Base-by-base conservation (phyloP, 2,329 filamentous ascomycete species). In the Neoscytalidium dimidiatum region DNA sequence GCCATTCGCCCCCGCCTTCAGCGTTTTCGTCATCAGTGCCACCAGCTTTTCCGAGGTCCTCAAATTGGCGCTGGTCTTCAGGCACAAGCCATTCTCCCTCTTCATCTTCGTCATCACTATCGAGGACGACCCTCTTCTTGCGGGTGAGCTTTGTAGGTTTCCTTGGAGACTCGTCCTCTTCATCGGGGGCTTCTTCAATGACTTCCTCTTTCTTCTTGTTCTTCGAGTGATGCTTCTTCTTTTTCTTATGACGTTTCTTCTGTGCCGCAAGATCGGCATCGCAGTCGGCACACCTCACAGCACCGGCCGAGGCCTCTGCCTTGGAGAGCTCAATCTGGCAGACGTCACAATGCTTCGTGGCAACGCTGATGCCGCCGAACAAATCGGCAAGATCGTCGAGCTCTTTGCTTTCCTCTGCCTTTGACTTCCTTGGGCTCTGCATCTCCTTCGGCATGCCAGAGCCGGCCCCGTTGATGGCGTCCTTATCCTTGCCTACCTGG, bases 1-100 rank as follows among this genome's bases (percentile, higher is more conserved):
- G 83, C 75, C 87, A 92, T 64, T 96, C 91, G 23, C 92, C 94
- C 3, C 90, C 92, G 1, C 92, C 92, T 74, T 96, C 94, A 2
- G 90, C 92, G 73, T 97, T 87, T 75, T 96, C 92, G 68, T 96
- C 92, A 61, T 92, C 90, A n/a, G 87, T 86, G 3, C 91, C 92
- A n/a, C 92, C 92, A 49, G 91, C 90, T 73, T 89, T 90, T 53
- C 91, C 92, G 17, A 94, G 82, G n/a, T 82, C 81, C 3, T 88
- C 73, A 0, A 82, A 73, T 0, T 84, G 82, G 49, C 85, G 88
- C 72, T 95, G 83, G 9, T 86, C 83, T 65, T 90, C 88, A 0
- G 88, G 84, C 3, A 94, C 91, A 46, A 96, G 82, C 93, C 93
- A 96, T 70, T 91, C 90, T 13, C 87, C 92, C 5, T 85, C 88